Evolutionary conservation across 371 early-diverging fungal species (phyloP).

Genomic region (Mortierella sp.): DNA sequence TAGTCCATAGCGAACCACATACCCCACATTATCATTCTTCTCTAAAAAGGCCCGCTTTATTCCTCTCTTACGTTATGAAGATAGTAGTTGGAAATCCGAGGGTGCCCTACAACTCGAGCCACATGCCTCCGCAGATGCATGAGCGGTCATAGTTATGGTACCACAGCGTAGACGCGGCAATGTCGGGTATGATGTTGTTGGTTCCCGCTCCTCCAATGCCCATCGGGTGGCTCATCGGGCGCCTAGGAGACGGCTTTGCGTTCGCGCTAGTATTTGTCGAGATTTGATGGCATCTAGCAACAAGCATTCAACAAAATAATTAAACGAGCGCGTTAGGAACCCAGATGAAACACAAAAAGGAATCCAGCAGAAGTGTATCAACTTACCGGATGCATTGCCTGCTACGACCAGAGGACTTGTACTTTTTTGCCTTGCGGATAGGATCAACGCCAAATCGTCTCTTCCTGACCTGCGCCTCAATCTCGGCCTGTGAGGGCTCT

Average conservation of each 20-base stretch:
- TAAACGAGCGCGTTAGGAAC: neutral
- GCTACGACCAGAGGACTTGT: constrained; percentile 41
- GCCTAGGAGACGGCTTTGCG: neutral
- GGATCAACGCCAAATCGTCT: constrained; percentile 46
- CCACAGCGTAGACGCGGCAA: constrained; percentile 48
- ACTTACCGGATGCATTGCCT: constrained; percentile 49
- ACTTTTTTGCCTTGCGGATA: constrained; percentile 54
- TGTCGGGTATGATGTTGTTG: constrained; percentile 31
- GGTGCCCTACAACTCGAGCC: constrained; percentile 41
- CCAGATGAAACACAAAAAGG: neutral
- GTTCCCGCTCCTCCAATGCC: constrained; percentile 9
- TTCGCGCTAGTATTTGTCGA: constrained; percentile 28
- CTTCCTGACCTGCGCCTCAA: constrained; percentile 54
- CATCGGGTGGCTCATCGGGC: constrained; percentile 21
- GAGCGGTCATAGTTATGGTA: constrained; percentile 57
- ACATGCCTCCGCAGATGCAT: constrained; percentile 43
- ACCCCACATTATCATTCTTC: neutral
- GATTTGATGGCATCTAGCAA: constrained; percentile 43
- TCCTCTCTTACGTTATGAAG: neutral
- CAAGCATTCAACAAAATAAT: neutral
- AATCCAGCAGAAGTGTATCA: neutral
- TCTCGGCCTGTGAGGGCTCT: constrained; percentile 23
- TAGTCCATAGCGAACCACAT: no score
- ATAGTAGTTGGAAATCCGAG: neutral
- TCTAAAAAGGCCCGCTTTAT: neutral